Conservation (phyloP, 257 asterid genomes). For the Phtheirospermum japonicum region DNA sequence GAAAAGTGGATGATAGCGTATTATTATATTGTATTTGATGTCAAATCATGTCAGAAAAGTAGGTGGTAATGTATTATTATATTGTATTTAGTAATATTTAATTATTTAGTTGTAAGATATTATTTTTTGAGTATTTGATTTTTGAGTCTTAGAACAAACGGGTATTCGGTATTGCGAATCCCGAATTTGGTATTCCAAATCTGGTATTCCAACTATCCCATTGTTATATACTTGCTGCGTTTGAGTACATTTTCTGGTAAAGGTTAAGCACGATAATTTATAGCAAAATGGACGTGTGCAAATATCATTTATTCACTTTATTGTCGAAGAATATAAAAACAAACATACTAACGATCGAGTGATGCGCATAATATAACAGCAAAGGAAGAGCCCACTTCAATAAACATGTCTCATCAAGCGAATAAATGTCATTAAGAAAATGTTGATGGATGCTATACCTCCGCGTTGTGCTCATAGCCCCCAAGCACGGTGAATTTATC, state of each 20-base stretch:
- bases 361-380: conserved; percentile 10
- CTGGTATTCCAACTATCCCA: neutral
- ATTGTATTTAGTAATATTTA: too few relatives aligned
- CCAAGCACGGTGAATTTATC: conserved; percentile 74
- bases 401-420: neutral
- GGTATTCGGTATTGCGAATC: too few relatives aligned
- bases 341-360: conserved; percentile 1
- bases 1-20: too few relatives aligned
- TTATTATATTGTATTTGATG: too few relatives aligned
- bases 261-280: conserved; percentile 6
- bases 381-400: neutral
- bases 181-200: too few relatives aligned
- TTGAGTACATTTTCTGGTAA: neutral
- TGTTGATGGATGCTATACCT: conserved; percentile 46
- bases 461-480: conserved; percentile 90
- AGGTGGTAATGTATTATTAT: too few relatives aligned
- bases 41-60: too few relatives aligned
- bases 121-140: too few relatives aligned
- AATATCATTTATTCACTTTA: neutral
- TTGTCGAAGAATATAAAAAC: conserved; percentile 21
- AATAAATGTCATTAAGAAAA: conserved; percentile 21
- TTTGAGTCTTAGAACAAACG: too few relatives aligned
- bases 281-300: neutral
- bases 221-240: neutral
- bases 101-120: too few relatives aligned